Base-by-base conservation (phyloP, 257 asterid species). In the Jacaranda copaia region DNA sequence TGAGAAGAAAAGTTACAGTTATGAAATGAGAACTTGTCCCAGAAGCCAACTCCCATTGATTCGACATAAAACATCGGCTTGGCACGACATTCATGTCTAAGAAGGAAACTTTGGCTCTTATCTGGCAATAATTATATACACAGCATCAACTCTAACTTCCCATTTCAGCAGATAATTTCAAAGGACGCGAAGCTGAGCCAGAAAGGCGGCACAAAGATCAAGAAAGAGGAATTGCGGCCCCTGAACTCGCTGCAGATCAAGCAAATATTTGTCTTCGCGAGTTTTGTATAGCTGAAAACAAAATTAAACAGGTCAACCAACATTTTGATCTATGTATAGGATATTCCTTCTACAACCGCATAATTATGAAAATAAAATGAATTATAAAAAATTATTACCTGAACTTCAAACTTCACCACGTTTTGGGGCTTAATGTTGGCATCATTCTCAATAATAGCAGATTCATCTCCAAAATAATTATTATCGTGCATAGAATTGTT, bases 201-300 rank as follows among this genome's bases (percentile, higher is more conserved):
- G 97, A 61, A 94, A 91, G 59, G 99, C 95, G 5, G 98, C 94
- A 76, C 98, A 94, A 19, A 94, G 88, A 73, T 94, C 96, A 81
- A 94, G 88, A 77, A 92, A 94, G 62, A 91, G 92, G 72, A 92
- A 81, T 63, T 91, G 99, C 0, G 96, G 95, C 18, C 99, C 99
- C 77, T 92, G 89, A 68, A 92, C 90, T 79, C 93, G 87, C 88
- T 91, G 99, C 72, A 94, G 84, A 80, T 94, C 99, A 49, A 92
- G 96, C 83, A 94, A 84, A 76, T 89, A 94, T 81, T 91, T 94
- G 69, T 94, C 96, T 73, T 94, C 98, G 0, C 89, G 89, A 36
- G 96, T 92, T 87, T 92, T 94, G 93, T 89, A 94, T 5, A 94
- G 93, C 98, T 94, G 82, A 77, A 73, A 52, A 70, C n/a, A n/a